phyloP scores from a whole-genome alignment of 2,329 filamentous ascomycete species.

The Colletotrichum tamarilloi region DNA sequence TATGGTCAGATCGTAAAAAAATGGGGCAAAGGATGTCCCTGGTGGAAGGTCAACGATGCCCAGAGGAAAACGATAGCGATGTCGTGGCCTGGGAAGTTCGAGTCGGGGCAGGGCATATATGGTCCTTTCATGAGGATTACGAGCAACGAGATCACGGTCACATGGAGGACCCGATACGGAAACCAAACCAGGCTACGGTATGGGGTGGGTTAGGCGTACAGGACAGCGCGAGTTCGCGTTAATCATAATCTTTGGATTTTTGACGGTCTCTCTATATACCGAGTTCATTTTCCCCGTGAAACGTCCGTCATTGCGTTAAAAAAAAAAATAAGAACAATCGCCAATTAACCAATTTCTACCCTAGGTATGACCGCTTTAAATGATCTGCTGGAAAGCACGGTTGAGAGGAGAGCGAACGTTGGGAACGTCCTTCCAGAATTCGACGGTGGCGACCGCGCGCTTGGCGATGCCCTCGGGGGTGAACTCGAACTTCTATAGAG shows the following conservation, averaged over 20 bases:
- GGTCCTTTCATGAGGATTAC: slow-evolving; percentile 10
- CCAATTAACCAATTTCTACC: slow-evolving; percentile 35
- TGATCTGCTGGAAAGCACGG: slow-evolving; percentile 96
- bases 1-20: not conserved
- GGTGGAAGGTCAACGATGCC: not conserved
- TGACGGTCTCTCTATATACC: slow-evolving; percentile 35
- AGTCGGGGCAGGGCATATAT: not conserved
- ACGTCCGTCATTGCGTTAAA: slow-evolving; percentile 34
- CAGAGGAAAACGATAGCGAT: not conserved
- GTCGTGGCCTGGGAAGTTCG: not conserved
- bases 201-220: slow-evolving; percentile 20
- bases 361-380: slow-evolving; percentile 65
- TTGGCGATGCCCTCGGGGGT: slow-evolving; percentile 96
- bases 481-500: slow-evolving; percentile 94
- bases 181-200: slow-evolving; percentile 8
- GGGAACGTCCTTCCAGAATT: slow-evolving; percentile 96
- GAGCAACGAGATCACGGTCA: slow-evolving; percentile 23
- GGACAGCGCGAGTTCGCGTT: slow-evolving; percentile 26
- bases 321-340: slow-evolving; percentile 28
- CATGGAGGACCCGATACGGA: slow-evolving; percentile 6
- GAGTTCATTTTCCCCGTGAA: slow-evolving; percentile 34
- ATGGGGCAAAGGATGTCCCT: not conserved
- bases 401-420: slow-evolving; percentile 96
- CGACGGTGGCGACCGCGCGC: slow-evolving; percentile 89
- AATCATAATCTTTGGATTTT: slow-evolving; percentile 37